phyloP scores from a whole-genome alignment of 2,329 filamentous ascomycete genomes.

The Ophiognomonia clavigignenti-juglandacearum region DNA sequence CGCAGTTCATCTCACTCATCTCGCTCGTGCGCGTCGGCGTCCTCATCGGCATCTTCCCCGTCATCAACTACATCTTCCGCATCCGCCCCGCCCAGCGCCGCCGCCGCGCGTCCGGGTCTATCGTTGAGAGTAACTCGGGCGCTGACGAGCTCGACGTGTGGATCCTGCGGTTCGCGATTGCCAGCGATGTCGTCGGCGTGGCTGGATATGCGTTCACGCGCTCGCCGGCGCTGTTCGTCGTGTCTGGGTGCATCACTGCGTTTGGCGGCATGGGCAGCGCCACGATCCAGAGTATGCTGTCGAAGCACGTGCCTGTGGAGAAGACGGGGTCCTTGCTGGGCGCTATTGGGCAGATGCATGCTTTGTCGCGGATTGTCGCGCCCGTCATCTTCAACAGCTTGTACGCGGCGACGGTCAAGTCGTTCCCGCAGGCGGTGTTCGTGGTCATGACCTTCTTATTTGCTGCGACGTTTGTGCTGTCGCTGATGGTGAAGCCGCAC shows the following conservation, averaged over 20 bases:
- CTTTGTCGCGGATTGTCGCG: conserved; percentile 70
- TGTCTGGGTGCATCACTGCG: conserved; percentile 67
- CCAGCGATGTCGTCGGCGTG: conserved; percentile 73
- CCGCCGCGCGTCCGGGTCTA: conserved; percentile 32
- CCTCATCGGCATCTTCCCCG: conserved; percentile 70
- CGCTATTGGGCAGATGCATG: conserved; percentile 80
- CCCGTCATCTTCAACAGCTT: conserved; percentile 82
- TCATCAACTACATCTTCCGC: conserved; percentile 72
- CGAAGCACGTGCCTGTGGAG: conserved; percentile 84
- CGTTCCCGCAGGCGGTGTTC: conserved; percentile 78
- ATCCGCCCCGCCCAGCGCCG: conserved; percentile 41
- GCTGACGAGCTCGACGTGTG: conserved; percentile 74
- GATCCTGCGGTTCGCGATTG: conserved; percentile 68
- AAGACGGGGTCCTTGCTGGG: conserved; percentile 83
- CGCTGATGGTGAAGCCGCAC: conserved; percentile 68
- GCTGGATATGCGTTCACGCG: conserved; percentile 67
- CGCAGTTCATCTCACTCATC: conserved; percentile 73
- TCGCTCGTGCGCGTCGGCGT: conserved; percentile 72
- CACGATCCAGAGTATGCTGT: conserved; percentile 76
- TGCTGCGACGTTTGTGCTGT: conserved; percentile 58
- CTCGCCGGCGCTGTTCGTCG: conserved; percentile 59
- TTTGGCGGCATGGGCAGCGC: conserved; percentile 82
- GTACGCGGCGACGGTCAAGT: conserved; percentile 75
- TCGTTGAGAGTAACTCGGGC: conserved; percentile 54
- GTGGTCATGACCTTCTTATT: conserved; percentile 67